These are phyloP conservation scores for Leccinum fallax DNA, from an alignment of 1,284 basidiomycete species.

Conservation along the genomic window DNA sequence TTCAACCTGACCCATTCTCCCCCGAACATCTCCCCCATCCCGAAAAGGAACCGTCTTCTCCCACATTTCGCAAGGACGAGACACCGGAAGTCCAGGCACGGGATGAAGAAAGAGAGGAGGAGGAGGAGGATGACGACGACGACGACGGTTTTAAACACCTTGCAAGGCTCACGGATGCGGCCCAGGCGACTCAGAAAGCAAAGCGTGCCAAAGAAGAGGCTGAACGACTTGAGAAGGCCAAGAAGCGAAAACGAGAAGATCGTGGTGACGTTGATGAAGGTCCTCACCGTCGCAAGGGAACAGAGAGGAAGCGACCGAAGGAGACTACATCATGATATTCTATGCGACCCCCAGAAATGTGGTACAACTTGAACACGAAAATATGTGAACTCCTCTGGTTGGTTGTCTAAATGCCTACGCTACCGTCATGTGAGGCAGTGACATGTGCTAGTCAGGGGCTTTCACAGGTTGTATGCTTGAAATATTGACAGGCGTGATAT, in stretches of 20 bases:
- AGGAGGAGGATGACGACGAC: slow-evolving; percentile 31
- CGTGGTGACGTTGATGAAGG: slow-evolving; percentile 2
- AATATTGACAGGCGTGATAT: background rate
- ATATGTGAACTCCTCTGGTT: background rate
- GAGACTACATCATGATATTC: slow-evolving; percentile 11
- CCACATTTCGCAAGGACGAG: slow-evolving; percentile 12
- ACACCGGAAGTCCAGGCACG: slow-evolving; percentile 29
- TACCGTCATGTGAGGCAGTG: slow-evolving; percentile 4
- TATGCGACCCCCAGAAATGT: background rate
- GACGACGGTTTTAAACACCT: slow-evolving; percentile 41
- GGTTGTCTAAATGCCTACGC: background rate
- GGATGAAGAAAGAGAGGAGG: slow-evolving; percentile 27
- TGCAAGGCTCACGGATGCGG: slow-evolving; percentile 37
- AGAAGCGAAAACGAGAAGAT: slow-evolving; percentile 37
- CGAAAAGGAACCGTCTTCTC: slow-evolving; percentile 7
- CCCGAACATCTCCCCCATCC: slow-evolving; percentile 52
- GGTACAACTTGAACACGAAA: background rate
- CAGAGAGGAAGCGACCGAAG: slow-evolving; percentile 19
- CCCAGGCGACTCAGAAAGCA: slow-evolving; percentile 31
- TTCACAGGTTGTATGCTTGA: slow-evolving; percentile 6
- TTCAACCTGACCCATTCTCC: slow-evolving; percentile 86
- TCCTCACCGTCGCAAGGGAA: slow-evolving; percentile 16
- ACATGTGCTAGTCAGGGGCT: slow-evolving; percentile 2
- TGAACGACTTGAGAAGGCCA: slow-evolving; percentile 34
- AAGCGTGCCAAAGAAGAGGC: slow-evolving; percentile 38